Evolutionary conservation across 306 rosid species (phyloP), one percentile per base, ranked within the genome.

Genomic region (Sesbania bispinosa): DNA sequence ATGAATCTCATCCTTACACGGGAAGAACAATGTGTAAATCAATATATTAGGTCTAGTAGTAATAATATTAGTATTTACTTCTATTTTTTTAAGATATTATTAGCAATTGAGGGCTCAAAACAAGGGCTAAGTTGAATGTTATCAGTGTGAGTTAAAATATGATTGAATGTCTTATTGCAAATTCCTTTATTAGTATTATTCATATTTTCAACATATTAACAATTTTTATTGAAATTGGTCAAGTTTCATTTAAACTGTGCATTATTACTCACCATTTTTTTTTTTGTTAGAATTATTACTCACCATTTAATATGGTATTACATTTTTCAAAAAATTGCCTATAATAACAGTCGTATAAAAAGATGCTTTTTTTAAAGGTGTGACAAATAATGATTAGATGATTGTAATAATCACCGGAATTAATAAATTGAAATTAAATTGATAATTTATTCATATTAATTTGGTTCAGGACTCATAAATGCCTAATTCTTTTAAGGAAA

Each of bases 401-500:
- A 27, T 10, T 14, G 27, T 4, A 50, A 16, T 18, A 67, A 27
- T 19, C 27, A 8, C 8, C 0, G 20, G 21, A 35, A 35, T 7
- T 3, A 54, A 50, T 33, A 19, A 11, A 30, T 66, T 20, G 59
- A 21, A 3, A n/a, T 48, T 21, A 61, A 58, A 15, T n/a, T 23
- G 1, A n/a, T 2, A 41, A 11, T 27, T 71, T 30, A 45, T 32
- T n/a, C 46, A 36, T 29, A 30, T 38, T 57, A 4, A 36, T 73
- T 48, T 61, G 70, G 46, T 11, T 27, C 1, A 23, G 33, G 43
- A 18, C 23, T 70, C 60, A 61, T 69, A 24, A 70, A 70, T 71
- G 46, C 60, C 7, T 21, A 11, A 71, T 53, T 65, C 55, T 13
- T 57, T 47, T 63, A 35, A 55, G 20, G 66, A 62, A 53, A 41